Evolutionary conservation across 495 filamentous ascomycete species (phyloP).

Genomic region (Neurospora sp.): DNA sequence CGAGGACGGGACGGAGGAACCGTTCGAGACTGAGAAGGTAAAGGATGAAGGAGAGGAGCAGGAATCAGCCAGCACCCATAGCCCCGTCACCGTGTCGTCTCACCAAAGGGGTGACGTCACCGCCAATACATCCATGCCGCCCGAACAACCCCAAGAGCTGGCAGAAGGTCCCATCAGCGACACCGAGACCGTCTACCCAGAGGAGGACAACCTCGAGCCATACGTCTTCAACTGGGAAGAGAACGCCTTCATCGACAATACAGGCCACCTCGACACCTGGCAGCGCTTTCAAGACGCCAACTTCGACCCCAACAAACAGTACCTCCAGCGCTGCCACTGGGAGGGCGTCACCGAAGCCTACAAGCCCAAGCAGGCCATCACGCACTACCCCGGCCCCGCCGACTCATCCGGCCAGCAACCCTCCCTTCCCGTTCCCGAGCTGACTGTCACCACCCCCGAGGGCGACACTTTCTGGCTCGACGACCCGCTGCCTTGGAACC

Average conservation of each 20-base stretch:
- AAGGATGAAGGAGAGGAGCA: neutral
- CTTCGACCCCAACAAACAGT: too few relatives aligned
- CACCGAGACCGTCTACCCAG: neutral
- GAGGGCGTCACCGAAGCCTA: neutral
- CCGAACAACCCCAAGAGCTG: neutral
- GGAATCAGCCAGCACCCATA: neutral
- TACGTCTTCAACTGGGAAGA: neutral
- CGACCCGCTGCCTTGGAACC: neutral
- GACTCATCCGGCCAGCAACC: neutral
- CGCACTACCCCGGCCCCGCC: neutral
- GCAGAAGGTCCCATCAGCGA: neutral
- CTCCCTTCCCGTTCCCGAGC: neutral
- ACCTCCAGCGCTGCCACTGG: neutral
- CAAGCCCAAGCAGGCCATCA: neutral
- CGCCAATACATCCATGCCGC: neutral
- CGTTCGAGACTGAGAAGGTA: neutral
- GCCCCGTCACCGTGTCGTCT: neutral
- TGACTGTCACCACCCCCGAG: neutral
- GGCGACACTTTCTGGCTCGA: neutral
- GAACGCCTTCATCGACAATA: neutral
- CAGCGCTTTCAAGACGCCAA: neutral
- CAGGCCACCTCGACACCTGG: neutral
- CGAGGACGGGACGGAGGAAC: neutral
- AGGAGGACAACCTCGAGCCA: neutral
- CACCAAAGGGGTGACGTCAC: neutral